phyloP scores from a whole-genome alignment of 148 eudicot species.

The Silene latifolia region DNA sequence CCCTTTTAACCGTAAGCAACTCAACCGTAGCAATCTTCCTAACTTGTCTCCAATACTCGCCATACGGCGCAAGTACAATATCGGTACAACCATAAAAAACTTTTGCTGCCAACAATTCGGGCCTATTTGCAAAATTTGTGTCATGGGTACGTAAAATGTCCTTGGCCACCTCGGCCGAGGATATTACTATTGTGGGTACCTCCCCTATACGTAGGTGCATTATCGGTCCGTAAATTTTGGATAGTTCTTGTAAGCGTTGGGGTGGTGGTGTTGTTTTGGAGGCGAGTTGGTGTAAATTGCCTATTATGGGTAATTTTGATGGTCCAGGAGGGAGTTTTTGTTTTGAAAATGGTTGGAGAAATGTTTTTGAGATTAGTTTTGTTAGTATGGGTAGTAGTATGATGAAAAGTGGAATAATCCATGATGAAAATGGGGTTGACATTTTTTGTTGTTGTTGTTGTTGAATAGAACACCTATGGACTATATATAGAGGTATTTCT shows the following conservation, averaged over 20 bases:
- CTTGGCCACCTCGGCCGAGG: constrained; percentile 25
- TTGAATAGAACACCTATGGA: no score
- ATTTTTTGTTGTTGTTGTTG: no score
- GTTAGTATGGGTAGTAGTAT: neutral
- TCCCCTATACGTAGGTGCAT: constrained; percentile 30
- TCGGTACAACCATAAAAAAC: constrained; percentile 13
- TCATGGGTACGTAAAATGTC: constrained; percentile 29
- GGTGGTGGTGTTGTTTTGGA: constrained; percentile 8
- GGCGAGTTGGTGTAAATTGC: constrained; percentile 28
- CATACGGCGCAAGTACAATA: constrained; percentile 25
- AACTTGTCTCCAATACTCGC: constrained; percentile 22
- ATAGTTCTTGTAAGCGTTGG: constrained; percentile 13
- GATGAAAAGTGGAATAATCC: neutral
- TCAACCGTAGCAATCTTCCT: constrained; percentile 19
- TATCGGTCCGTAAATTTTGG: constrained; percentile 24
- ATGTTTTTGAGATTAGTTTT: neutral
- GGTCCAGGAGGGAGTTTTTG: constrained; percentile 18
- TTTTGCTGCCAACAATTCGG: constrained; percentile 9
- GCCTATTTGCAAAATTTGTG: constrained; percentile 19
- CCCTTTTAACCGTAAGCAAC: constrained; percentile 19
- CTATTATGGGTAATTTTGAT: constrained; percentile 18
- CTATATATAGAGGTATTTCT: no score
- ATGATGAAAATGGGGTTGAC: constrained; percentile 5
- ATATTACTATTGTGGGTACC: constrained; percentile 19
- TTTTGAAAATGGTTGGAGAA: neutral